A percentile compares a stretch with the other conserved stretches of the same genome.
Conservation (phyloP, 2,329 filamentous ascomycete species). For the Monosporascus sp. region DNA sequence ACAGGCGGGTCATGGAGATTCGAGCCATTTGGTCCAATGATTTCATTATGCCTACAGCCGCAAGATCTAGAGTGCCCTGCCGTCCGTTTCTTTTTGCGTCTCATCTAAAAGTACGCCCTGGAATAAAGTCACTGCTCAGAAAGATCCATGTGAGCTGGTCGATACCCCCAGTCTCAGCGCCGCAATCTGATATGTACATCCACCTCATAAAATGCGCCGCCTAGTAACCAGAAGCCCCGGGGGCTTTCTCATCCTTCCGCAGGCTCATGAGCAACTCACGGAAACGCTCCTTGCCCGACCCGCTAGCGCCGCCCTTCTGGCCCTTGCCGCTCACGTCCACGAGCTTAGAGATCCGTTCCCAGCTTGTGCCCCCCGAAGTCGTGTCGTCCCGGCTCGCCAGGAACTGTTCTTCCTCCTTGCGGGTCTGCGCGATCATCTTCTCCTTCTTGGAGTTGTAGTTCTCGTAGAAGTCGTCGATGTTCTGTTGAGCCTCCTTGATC, state of each 20-base stretch:
- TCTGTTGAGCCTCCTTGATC: slow-evolving; percentile 81
- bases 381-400: slow-evolving; percentile 85
- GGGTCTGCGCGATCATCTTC: slow-evolving; percentile 82
- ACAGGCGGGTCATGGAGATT: not conserved
- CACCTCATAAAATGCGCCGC: slow-evolving; percentile 2
- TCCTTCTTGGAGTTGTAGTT: slow-evolving; percentile 99
- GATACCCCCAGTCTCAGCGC: slow-evolving; percentile 2
- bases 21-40: slow-evolving; percentile 12
- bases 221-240: slow-evolving; percentile 60
- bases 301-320: slow-evolving; percentile 74
- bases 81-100: slow-evolving; percentile 6
- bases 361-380: slow-evolving; percentile 89
- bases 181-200: slow-evolving; percentile 13
- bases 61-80: slow-evolving; percentile 11
- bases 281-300: slow-evolving; percentile 94
- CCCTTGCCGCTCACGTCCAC: slow-evolving; percentile 98
- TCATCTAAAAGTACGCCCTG: slow-evolving; percentile 21
- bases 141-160: slow-evolving; percentile 3
- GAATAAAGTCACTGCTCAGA: not conserved
- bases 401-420: slow-evolving; percentile 90
- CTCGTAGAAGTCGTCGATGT: slow-evolving; percentile 98
- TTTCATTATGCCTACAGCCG: slow-evolving; percentile 20
- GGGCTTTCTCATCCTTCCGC: slow-evolving; percentile 87
- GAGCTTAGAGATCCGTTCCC: slow-evolving; percentile 96
- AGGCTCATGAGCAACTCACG: slow-evolving; percentile 81